Evolutionary conservation across 768 basidiomycete species (phyloP), one percentile per base, ranked within the genome.

Genomic region (Suillus brevipes): DNA sequence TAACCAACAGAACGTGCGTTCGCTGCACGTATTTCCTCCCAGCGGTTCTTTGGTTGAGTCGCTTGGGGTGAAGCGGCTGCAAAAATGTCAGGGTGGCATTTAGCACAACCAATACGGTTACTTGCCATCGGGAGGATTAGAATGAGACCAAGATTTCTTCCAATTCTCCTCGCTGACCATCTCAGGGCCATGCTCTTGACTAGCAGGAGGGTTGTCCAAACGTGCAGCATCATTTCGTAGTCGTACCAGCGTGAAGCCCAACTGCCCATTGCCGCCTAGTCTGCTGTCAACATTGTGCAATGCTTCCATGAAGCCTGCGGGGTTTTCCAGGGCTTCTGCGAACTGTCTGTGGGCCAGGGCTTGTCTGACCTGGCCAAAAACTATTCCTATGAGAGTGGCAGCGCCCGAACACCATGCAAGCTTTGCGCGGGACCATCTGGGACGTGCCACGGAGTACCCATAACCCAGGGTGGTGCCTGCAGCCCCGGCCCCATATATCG

Each of bases 21-120:
- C 38, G 78, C 83, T 52, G 79, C 78, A 62, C 89, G 86, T 56
- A 92, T 87, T 66, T 87, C 83, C 40, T 89, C 88, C 90, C 90
- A 92, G 65, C 79, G 84, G 60, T 76, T 84, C 43, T 64, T 65
- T 59, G 72, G 64, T 63, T 37, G 62, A 28, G 55, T 40, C n/a
- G 20, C 18, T 42, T 59, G 58, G 25, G 58, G 18, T 42, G 40
- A 42, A 31, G 25, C 10, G 18, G 58, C 58, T 59, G 58, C 16
- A 28, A 42, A 20, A 20, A 40, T 28, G 18, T 59, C 12, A 59
- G 58, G 40, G 14, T 2, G 28, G 10, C 25, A 59, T 59, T 20
- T 31, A 42, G 3, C 25, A 40, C 14, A 25, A 12, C 10, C 58
- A 42, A 16, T 2, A 28, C 3, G 6, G 12, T 31, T 31, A 59